These are phyloP conservation scores for Aspergillus sp. DNA, from an alignment of 2,329 filamentous ascomycete genomes.

Conservation along the genomic window DNA sequence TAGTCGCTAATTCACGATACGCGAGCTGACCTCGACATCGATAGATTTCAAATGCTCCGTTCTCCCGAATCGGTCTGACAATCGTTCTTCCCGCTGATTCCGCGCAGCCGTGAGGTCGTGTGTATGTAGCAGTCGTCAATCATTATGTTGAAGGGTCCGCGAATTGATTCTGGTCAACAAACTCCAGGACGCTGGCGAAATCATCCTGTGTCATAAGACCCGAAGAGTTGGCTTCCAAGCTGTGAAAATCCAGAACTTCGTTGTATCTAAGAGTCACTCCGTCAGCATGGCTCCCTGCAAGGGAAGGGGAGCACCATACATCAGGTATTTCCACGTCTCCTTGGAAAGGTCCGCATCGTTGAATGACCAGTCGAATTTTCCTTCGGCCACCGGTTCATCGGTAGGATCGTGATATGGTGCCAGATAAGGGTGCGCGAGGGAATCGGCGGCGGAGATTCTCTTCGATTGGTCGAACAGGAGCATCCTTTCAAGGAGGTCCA, in stretches of 20 bases:
- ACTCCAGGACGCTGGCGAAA: neutral
- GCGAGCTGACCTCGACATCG: neutral
- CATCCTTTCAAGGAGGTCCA: slow-evolving; percentile 93
- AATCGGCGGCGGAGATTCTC: slow-evolving; percentile 82
- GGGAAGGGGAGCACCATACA: slow-evolving; percentile 55
- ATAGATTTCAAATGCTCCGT: neutral
- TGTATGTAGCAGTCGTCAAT: neutral
- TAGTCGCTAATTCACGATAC: neutral
- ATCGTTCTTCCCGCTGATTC: neutral
- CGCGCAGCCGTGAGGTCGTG: neutral
- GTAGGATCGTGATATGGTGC: slow-evolving; percentile 95
- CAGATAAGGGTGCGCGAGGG: slow-evolving; percentile 87
- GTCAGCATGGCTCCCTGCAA: neutral
- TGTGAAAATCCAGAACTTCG: slow-evolving; percentile 97
- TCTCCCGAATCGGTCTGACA: neutral
- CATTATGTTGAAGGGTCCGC: neutral
- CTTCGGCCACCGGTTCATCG: slow-evolving; percentile 89
- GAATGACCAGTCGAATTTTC: slow-evolving; percentile 99
- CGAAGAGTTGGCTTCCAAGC: slow-evolving; percentile 57
- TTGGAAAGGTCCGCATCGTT: slow-evolving; percentile 95
- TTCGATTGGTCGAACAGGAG: slow-evolving; percentile 97
- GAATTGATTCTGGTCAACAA: neutral
- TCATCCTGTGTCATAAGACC: neutral
- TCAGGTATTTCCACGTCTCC: slow-evolving; percentile 99
- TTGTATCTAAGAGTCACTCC: slow-evolving; percentile 69